Evolutionary conservation across 352 stramenopile genomes (phyloP).

Genomic region (Phytophthora colocasiae): DNA sequence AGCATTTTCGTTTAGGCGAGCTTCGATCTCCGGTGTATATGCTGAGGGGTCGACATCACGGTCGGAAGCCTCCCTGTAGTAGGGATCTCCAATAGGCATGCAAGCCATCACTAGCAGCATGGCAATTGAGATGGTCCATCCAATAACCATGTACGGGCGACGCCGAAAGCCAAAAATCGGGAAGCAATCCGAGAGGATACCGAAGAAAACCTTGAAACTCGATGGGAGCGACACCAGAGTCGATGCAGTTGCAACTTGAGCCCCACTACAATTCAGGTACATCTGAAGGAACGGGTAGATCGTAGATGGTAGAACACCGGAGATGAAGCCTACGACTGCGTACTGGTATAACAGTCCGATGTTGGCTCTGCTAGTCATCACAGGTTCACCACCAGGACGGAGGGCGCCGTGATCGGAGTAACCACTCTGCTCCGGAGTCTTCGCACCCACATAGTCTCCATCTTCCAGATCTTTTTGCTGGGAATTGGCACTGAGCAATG

Average conservation of each 20-base stretch:
- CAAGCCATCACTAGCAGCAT: slow-evolving; percentile 58
- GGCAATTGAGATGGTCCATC: slow-evolving; percentile 47
- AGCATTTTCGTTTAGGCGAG: slow-evolving; percentile 48
- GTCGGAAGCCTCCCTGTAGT: slow-evolving; percentile 44
- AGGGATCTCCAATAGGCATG: slow-evolving; percentile 46
- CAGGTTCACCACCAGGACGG: slow-evolving; percentile 42
- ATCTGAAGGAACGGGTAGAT: slow-evolving; percentile 52
- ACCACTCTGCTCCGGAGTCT: slow-evolving; percentile 38
- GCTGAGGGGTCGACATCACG: slow-evolving; percentile 35
- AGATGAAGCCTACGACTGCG: slow-evolving; percentile 48
- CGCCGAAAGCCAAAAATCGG: slow-evolving; percentile 58
- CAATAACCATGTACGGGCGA: slow-evolving; percentile 63
- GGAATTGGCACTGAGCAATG: slow-evolving; percentile 26
- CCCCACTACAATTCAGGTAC: slow-evolving; percentile 51
- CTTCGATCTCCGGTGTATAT: slow-evolving; percentile 38
- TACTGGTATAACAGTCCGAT: slow-evolving; percentile 52
- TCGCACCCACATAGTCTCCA: slow-evolving; percentile 25
- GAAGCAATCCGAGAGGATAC: slow-evolving; percentile 63
- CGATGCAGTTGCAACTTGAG: slow-evolving; percentile 42
- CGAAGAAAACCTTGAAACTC: slow-evolving; percentile 69
- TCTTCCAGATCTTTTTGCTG: slow-evolving; percentile 34
- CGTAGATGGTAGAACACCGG: slow-evolving; percentile 42
- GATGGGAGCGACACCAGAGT: slow-evolving; percentile 53
- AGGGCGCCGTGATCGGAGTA: slow-evolving; percentile 48
- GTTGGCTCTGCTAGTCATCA: slow-evolving; percentile 37